Evolutionary conservation across 2,329 filamentous ascomycete species (phyloP).

Genomic region (Ceratocystis diversiconidia): DNA sequence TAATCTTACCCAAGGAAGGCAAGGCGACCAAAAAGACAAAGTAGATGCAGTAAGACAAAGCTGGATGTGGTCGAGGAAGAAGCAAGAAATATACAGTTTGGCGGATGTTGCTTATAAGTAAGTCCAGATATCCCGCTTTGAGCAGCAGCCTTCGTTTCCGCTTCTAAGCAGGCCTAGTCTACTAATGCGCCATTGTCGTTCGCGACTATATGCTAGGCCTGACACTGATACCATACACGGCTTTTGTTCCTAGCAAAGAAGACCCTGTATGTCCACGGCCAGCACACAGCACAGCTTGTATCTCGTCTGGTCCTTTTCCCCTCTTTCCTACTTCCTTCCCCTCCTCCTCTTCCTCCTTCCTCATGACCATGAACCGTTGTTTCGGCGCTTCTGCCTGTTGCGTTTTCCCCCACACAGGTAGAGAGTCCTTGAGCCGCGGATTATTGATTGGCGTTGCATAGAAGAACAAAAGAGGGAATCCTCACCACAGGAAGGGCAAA

Average conservation of each 20-base stretch:
- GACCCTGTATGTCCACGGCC: not conserved
- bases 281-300: not conserved
- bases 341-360: not conserved
- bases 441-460: not conserved
- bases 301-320: not conserved
- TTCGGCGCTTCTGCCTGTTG: not conserved
- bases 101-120: slow-evolving; percentile 4
- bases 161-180: not conserved
- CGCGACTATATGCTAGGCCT: not conserved
- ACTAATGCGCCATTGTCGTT: not conserved
- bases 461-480: not conserved
- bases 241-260: not conserved
- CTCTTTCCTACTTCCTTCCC: not conserved
- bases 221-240: not conserved
- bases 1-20: not conserved
- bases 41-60: not conserved
- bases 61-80: not conserved
- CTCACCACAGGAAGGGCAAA: too few species aligned
- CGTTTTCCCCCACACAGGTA: not conserved
- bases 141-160: not conserved
- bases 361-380: not conserved
- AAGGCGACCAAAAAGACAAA: not conserved
- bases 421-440: not conserved
- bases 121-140: not conserved
- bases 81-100: not conserved